Conservation (phyloP, 768 basidiomycete genomes). For the Strobilomyces dryophilus region DNA sequence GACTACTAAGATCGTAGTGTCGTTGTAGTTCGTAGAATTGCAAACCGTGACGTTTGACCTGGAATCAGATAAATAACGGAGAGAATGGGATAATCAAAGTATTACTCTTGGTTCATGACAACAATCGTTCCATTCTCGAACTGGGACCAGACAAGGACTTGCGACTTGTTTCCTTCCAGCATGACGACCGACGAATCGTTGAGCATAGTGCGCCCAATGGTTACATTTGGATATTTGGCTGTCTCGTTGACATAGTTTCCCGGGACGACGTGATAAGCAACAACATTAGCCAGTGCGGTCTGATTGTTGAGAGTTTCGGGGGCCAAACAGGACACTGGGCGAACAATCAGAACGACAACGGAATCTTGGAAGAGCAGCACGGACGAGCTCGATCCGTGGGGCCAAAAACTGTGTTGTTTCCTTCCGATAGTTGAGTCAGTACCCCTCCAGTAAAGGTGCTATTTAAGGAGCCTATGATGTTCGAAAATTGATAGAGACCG, state of each 20-base stretch:
- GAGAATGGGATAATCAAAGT: background rate
- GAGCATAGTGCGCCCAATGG: slow-evolving; percentile 63
- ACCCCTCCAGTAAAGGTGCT: slow-evolving; percentile 42
- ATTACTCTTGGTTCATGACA: slow-evolving; percentile 49
- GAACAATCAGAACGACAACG: background rate
- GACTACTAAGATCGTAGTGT: slow-evolving; percentile 47
- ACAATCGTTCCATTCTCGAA: slow-evolving; percentile 36
- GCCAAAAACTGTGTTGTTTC: slow-evolving; percentile 52
- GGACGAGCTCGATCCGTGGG: slow-evolving; percentile 56
- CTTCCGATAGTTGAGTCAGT: slow-evolving; percentile 40
- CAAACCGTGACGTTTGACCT: slow-evolving; percentile 35
- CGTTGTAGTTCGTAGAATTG: slow-evolving; percentile 35
- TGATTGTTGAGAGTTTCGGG: slow-evolving; percentile 27
- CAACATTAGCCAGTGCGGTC: slow-evolving; percentile 40
- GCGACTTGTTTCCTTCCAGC: slow-evolving; percentile 55
- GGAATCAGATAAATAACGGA: background rate
- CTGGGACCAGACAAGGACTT: slow-evolving; percentile 50
- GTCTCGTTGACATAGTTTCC: slow-evolving; percentile 46
- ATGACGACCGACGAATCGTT: slow-evolving; percentile 42
- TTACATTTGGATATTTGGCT: slow-evolving; percentile 50
- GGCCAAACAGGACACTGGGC: slow-evolving; percentile 5
- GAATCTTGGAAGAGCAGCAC: slow-evolving; percentile 14
- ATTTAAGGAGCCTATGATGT: slow-evolving; percentile 39
- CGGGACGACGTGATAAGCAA: slow-evolving; percentile 55
- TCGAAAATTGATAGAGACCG: slow-evolving; percentile 42